These are phyloP conservation scores for Polytrichum formosum DNA, from an alignment of 225 moss, liverwort and hornwort species.

Conservation along the genomic window DNA sequence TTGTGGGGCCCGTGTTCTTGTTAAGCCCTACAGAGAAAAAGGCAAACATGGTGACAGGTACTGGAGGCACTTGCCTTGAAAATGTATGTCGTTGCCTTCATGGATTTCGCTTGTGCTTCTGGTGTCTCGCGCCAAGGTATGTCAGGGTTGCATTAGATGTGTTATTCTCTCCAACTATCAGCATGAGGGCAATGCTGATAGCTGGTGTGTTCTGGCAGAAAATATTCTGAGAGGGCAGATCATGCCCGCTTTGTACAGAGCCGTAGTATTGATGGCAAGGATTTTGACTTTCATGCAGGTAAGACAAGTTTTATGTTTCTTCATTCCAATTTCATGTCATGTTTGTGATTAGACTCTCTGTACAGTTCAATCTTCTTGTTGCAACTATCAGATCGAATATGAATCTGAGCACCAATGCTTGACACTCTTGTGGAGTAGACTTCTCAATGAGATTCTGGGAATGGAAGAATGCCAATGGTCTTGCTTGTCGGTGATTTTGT, in stretches of 20 bases:
- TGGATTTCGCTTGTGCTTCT: too few relatives aligned
- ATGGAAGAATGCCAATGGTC: not conserved
- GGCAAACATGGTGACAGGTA: conserved; percentile 99
- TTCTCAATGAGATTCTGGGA: too few relatives aligned
- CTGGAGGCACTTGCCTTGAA: not conserved
- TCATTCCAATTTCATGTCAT: too few relatives aligned
- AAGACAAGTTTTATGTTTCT: conserved; percentile 1
- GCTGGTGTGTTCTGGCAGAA: conserved; percentile 37
- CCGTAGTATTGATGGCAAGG: conserved; percentile 84
- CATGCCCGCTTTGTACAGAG: conserved; percentile 92
- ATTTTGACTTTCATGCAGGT: conserved; percentile 83
- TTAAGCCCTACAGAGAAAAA: conserved; percentile 98
- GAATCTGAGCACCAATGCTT: too few relatives aligned
- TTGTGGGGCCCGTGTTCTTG: conserved; percentile 95
- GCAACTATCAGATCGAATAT: too few relatives aligned
- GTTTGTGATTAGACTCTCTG: too few relatives aligned
- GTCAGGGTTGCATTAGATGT: too few relatives aligned
- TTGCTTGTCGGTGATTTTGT: not conserved
- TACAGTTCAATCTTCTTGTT: too few relatives aligned
- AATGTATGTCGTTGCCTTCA: too few relatives aligned
- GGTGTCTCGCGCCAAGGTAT: too few relatives aligned
- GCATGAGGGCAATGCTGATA: not conserved
- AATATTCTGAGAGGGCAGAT: conserved; percentile 92
- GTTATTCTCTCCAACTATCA: too few relatives aligned
- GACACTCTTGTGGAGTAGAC: too few relatives aligned